These are phyloP conservation scores for Penicillium atrosanguineum DNA, from an alignment of 495 filamentous ascomycete species.

Conservation along the genomic window DNA sequence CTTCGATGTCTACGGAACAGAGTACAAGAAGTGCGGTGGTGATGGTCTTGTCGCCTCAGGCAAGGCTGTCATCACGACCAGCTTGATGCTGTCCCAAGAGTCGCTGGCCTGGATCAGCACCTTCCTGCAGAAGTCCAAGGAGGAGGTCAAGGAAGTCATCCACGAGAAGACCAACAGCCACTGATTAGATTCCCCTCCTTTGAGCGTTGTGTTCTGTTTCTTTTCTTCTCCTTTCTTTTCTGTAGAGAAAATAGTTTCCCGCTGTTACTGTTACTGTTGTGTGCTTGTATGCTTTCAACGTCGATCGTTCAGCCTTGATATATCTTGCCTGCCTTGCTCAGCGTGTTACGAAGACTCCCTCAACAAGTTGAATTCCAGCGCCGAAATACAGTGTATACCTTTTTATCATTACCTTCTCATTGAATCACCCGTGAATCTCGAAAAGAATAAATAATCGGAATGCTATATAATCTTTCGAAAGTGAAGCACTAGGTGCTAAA, in stretches of 20 bases:
- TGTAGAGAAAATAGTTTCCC: conserved; percentile 31
- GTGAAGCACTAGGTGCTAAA: background rate
- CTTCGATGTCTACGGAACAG: conserved; percentile 64
- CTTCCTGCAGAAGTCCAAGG: conserved; percentile 58
- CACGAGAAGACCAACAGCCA: conserved; percentile 50
- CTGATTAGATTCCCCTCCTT: conserved; percentile 6
- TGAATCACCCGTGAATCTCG: no score
- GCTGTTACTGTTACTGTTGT: background rate
- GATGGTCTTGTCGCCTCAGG: conserved; percentile 63
- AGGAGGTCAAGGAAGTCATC: conserved; percentile 55
- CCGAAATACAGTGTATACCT: background rate
- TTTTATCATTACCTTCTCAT: no score
- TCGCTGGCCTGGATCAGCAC: conserved; percentile 56
- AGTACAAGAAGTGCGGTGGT: conserved; percentile 74
- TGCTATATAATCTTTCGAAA: no score
- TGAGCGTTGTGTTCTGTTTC: conserved; percentile 5
- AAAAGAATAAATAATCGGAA: no score
- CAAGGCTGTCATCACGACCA: conserved; percentile 74
- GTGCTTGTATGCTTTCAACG: background rate
- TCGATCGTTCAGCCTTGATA: background rate
- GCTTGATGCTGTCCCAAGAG: conserved; percentile 69
- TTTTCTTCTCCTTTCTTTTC: conserved; percentile 9
- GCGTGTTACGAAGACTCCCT: background rate
- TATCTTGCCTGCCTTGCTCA: conserved; percentile 1
- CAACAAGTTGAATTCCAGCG: background rate